These are phyloP conservation scores for Suillus hirtellus DNA, from an alignment of 768 basidiomycete species.

Conservation along the genomic window DNA sequence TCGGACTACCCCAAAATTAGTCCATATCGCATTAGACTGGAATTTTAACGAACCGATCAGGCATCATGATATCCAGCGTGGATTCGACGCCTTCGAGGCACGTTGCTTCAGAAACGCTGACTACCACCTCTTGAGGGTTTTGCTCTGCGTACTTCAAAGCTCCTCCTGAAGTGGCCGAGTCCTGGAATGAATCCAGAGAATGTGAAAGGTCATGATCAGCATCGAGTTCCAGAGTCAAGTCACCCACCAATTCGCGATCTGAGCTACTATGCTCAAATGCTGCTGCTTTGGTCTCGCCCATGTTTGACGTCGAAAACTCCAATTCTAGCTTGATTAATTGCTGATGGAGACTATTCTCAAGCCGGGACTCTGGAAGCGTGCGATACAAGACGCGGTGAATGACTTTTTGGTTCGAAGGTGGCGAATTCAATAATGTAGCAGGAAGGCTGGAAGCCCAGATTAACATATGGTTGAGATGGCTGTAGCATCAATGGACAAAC, in stretches of 20 bases:
- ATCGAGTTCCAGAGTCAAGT: slow-evolving; percentile 5
- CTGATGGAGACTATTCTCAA: slow-evolving; percentile 14
- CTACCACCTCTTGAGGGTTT: background rate
- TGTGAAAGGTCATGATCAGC: slow-evolving; percentile 6
- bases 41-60: slow-evolving; percentile 47
- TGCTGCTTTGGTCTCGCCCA: too few species aligned
- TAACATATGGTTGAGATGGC: background rate
- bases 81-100: slow-evolving; percentile 41
- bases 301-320: slow-evolving; percentile 22
- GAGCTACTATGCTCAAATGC: background rate
- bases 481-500: slow-evolving; percentile 31
- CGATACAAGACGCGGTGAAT: slow-evolving; percentile 53
- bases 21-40: slow-evolving; percentile 10
- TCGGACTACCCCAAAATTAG: slow-evolving; percentile 38
- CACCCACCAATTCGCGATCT: background rate
- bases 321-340: slow-evolving; percentile 44
- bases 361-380: slow-evolving; percentile 26
- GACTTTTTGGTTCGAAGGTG: slow-evolving; percentile 33
- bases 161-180: background rate
- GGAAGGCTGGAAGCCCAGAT: slow-evolving; percentile 37
- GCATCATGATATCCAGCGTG: slow-evolving; percentile 52
- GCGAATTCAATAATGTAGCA: slow-evolving; percentile 30
- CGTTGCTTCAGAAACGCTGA: slow-evolving; percentile 15
- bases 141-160: slow-evolving; percentile 1
- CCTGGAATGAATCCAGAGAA: background rate